Conservation (phyloP, 2,329 filamentous ascomycete genomes). For the Drechslera avenae region DNA sequence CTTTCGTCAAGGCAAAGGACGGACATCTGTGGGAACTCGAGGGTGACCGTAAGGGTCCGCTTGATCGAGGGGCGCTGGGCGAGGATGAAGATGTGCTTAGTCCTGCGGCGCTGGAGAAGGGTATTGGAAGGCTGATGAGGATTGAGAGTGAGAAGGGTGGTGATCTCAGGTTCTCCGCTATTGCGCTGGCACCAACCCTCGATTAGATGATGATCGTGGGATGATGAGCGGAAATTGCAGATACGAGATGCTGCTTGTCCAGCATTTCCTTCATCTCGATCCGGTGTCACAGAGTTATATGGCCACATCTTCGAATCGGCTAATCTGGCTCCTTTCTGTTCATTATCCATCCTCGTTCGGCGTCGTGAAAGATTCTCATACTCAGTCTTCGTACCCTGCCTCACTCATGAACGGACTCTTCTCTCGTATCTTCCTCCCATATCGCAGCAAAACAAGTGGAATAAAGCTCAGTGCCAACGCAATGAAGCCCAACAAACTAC, state of each 20-base stretch:
- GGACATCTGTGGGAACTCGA: slow-evolving; percentile 56
- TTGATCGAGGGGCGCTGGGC: slow-evolving; percentile 50
- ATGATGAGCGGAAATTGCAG: background rate
- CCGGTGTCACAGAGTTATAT: too few relatives aligned
- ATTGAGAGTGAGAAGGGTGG: slow-evolving; percentile 46
- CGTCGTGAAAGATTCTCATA: background rate
- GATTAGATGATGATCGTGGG: background rate
- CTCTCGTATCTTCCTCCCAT: slow-evolving; percentile 50
- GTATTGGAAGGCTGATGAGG: slow-evolving; percentile 46
- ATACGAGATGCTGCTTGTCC: too few relatives aligned
- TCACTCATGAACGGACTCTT: slow-evolving; percentile 49
- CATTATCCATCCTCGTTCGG: too few relatives aligned
- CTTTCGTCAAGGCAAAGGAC: slow-evolving; percentile 54
- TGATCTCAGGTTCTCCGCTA: slow-evolving; percentile 52
- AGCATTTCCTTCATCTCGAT: too few relatives aligned
- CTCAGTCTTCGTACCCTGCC: slow-evolving; percentile 22
- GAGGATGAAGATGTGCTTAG: slow-evolving; percentile 54
- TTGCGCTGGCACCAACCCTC: slow-evolving; percentile 45
- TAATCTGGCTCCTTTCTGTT: too few relatives aligned
- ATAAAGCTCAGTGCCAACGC: slow-evolving; percentile 52
- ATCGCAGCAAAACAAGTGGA: slow-evolving; percentile 52
- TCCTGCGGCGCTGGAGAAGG: slow-evolving; percentile 49
- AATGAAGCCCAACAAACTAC: slow-evolving; percentile 53
- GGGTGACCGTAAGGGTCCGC: slow-evolving; percentile 51
- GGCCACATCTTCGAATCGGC: too few relatives aligned